Base-by-base conservation (phyloP, 129 eudicot genomes). In the Pittosporum tobira region DNA sequence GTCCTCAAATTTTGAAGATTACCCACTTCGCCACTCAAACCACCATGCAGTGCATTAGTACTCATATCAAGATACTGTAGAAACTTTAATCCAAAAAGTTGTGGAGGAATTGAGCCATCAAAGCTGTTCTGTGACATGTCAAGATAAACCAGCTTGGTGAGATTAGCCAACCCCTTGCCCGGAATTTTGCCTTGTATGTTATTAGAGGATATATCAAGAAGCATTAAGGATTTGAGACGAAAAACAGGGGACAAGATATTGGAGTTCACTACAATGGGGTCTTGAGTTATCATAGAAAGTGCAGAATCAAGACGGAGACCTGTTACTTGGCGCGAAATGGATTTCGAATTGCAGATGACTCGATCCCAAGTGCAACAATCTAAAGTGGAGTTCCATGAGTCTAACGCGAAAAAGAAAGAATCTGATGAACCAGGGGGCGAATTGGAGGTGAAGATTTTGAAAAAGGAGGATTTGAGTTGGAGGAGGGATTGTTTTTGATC, bases 321-420 rank as follows among this genome's bases (percentile, higher is more conserved):
- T 6, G 66, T 66, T 47, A 79, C 48, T 3, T 28, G 6, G 28
- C 28, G 43, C 4, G 70, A 48, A 44, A 0, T 28, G 24, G 44
- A n/a, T 11, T 6, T 57, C 4, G 34, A 13, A 23, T 53, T 20
- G 70, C 85, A 83, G 2, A 56, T 61, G 12, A 75, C 85, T 19
- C 77, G 53, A 42, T 63, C 77, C 90, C 90, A 79, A 2, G 48
- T 15, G 52, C 90, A 83, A 60, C 90, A 83, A 44, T 73, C 75
- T 15, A 77, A 46, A 28, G 6, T 55, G 6, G 66, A 71, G 14
- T 67, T 69, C 90, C 90, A 83, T 18, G 87, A 59, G 3, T 76
- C 66, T 24, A 66, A 54, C 51, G 59, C 49, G 10, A 34, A 58
- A 3, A 16, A 19, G 8, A 57, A 57, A 16, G 26, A 20, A 5